A percentile compares a stretch with the other conserved stretches of the same genome.
phyloP scores from a whole-genome alignment of 805 yeast genomes.

The Saccharomycopsis sp. region DNA sequence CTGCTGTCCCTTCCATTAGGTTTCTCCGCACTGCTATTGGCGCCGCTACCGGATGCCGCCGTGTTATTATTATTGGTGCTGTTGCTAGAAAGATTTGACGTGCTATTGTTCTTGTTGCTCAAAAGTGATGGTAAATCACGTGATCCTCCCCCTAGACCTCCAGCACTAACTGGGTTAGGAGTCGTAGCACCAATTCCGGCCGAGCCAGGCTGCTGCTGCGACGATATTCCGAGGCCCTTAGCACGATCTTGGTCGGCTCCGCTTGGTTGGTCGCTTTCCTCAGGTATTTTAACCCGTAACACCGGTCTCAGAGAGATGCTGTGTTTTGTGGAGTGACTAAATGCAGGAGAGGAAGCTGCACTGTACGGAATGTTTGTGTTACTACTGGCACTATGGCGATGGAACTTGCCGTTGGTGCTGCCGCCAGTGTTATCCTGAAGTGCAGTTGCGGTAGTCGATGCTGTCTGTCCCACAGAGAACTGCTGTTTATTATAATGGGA shows the following conservation, averaged over 20 bases:
- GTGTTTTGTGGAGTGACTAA: conserved; percentile 21
- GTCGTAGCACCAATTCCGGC: conserved; percentile 22
- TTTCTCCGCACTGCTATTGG: conserved; percentile 33
- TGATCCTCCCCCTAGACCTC: conserved; percentile 25
- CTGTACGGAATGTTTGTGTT: conserved; percentile 21
- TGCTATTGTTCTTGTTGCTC: conserved; percentile 25
- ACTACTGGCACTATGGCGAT: neutral
- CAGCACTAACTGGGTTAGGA: conserved; percentile 7
- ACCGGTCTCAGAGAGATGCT: conserved; percentile 43
- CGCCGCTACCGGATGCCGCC: conserved; percentile 16
- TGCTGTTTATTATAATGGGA: neutral
- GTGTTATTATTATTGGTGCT: conserved; percentile 19
- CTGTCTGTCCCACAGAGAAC: neutral
- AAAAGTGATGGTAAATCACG: conserved; percentile 26
- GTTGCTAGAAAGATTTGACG: conserved; percentile 24
- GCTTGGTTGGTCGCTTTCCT: conserved; percentile 27
- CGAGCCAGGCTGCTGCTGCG: conserved; percentile 29
- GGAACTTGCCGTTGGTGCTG: neutral
- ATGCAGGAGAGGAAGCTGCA: conserved; percentile 22
- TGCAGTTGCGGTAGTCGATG: neutral
- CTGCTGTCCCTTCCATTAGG: conserved; percentile 21
- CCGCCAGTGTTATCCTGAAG: neutral
- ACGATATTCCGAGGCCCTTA: conserved; percentile 5
- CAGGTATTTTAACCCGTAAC: conserved; percentile 60
- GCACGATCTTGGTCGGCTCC: conserved; percentile 15